Base-by-base conservation (phyloP, 345 rosid species). In the rapeseed (Brassica napus) region DNA sequence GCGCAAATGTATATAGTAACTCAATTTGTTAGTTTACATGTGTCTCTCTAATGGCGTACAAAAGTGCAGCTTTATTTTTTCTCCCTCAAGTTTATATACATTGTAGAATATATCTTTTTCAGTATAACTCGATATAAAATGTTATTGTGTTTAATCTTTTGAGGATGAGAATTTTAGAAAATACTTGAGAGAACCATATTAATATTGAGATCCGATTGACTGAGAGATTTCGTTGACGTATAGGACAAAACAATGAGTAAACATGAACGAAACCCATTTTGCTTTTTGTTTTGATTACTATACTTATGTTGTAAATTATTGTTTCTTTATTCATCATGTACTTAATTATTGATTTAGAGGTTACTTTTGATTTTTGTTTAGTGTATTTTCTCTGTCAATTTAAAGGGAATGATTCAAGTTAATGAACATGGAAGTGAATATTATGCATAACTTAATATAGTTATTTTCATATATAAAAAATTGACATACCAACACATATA, bases 11-110 rank as follows among this genome's bases (percentile, higher is more conserved):
- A 65, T 78, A 68, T 65, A 16, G 82, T 88, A 71, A 42, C 77
- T 80, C 82, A 82, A 77, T 80, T 49, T 4, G 26, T 85, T 86
- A 88, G 87, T 85, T 58, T 75, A 42, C 74, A 79, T 61, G 23
- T 83, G 97, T 91, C 84, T 80, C 89, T 89, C 75, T 84, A 87
- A 82, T 94, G 98, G 97, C 86, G 85, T 82, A 84, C 98, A 88
- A 73, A 77, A 77, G 81, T 82, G 52, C 76, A 89, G 83, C 77
- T 79, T 83, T 82, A 54, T 54, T 9, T 47, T 67, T 32, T 8
- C 12, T 69, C 14, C 49, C 39, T 65, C 49, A 54, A 80, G 52
- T 68, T 68, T 58, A 67, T 66, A 23, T 47, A 47, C 74, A 60
- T 60, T 67, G 69, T 60, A 59, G 59, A 35, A 67, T 44, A 15